phyloP scores from a whole-genome alignment of 805 yeast species.

The Wickerhamiella siamensis region DNA sequence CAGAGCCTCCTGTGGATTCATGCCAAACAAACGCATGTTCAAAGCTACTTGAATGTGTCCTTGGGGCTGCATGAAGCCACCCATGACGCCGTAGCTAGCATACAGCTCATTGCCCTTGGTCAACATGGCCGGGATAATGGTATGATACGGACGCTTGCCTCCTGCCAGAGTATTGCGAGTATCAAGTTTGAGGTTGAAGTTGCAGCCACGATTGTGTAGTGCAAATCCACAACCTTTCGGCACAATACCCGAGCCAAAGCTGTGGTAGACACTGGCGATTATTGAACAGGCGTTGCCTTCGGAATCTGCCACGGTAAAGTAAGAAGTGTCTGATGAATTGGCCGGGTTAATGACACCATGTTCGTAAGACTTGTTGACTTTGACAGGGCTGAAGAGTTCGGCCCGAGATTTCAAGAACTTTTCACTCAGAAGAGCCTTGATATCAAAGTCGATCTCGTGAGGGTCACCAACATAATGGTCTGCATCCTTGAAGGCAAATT shows the following conservation, averaged over 20 bases:
- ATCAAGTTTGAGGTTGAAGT: conserved; percentile 47
- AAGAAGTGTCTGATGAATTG: conserved; percentile 59
- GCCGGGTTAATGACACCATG: conserved; percentile 29
- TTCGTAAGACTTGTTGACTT: conserved; percentile 30
- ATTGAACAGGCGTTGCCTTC: conserved; percentile 73
- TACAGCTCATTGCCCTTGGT: conserved; percentile 41
- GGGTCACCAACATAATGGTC: conserved; percentile 62
- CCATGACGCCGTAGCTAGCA: conserved; percentile 73
- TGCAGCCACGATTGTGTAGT: conserved; percentile 64
- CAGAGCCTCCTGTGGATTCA: conserved; percentile 57
- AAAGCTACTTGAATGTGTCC: conserved; percentile 68
- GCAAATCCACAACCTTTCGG: conserved; percentile 49
- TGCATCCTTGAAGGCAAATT: conserved; percentile 59
- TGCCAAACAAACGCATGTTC: conserved; percentile 46
- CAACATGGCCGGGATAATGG: conserved; percentile 71
- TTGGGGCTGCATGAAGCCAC: conserved; percentile 78
- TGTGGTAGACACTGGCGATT: conserved; percentile 56
- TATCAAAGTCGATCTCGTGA: conserved; percentile 22
- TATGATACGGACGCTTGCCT: conserved; percentile 63
- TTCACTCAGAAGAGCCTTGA: conserved; percentile 33
- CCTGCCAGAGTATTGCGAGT: conserved; percentile 51
- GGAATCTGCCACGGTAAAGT: conserved; percentile 47
- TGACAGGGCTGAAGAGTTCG: conserved; percentile 29
- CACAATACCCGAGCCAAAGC: conserved; percentile 57
- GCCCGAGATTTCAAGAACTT: conserved; percentile 40